Evolutionary conservation across 2,329 filamentous ascomycete species (phyloP).

Genomic region (Chaetomiaceae sp.): DNA sequence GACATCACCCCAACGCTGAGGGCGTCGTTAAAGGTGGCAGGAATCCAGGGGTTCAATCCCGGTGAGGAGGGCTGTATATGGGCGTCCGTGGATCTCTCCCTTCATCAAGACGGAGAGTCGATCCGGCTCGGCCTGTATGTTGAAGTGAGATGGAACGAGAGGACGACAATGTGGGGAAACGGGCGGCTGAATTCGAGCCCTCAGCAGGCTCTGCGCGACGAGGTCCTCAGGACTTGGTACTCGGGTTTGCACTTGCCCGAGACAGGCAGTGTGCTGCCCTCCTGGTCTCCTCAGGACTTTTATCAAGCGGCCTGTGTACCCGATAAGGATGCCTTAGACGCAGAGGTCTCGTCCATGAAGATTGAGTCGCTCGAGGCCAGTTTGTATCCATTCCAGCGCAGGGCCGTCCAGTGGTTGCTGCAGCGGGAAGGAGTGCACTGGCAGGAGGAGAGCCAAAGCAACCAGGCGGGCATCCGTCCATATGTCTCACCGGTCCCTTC

Average conservation of each 20-base stretch:
- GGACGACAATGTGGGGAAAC: constrained; percentile 16
- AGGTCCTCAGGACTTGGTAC: constrained; percentile 22
- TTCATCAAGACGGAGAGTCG: constrained; percentile 4
- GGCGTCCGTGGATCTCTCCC: constrained; percentile 16
- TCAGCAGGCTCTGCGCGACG: constrained; percentile 21
- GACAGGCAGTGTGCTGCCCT: constrained; percentile 1
- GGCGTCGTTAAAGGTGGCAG: constrained; percentile 15
- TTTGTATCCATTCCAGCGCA: constrained; percentile 68
- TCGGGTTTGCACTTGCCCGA: constrained; percentile 11
- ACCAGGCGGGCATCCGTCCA: constrained; percentile 25
- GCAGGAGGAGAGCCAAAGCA: constrained; percentile 24
- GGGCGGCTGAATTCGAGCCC: constrained; percentile 10
- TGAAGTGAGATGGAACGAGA: constrained; percentile 31
- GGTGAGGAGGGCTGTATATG: constrained; percentile 23
- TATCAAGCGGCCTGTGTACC: constrained; percentile 66
- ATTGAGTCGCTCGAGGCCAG: constrained; percentile 43
- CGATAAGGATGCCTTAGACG: constrained; percentile 34
- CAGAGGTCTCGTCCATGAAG: constrained; percentile 34
- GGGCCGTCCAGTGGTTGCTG: constrained; percentile 67
- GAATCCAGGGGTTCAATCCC: constrained; percentile 13
- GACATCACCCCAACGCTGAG: background rate
- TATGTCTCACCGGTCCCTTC: constrained; percentile 13
- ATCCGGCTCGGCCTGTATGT: constrained; percentile 15
- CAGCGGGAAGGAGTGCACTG: constrained; percentile 58
- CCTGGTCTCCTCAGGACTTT: constrained; percentile 52